Conservation (phyloP, 2,329 filamentous ascomycete species). For the Mycosphaerelloides madeirae region DNA sequence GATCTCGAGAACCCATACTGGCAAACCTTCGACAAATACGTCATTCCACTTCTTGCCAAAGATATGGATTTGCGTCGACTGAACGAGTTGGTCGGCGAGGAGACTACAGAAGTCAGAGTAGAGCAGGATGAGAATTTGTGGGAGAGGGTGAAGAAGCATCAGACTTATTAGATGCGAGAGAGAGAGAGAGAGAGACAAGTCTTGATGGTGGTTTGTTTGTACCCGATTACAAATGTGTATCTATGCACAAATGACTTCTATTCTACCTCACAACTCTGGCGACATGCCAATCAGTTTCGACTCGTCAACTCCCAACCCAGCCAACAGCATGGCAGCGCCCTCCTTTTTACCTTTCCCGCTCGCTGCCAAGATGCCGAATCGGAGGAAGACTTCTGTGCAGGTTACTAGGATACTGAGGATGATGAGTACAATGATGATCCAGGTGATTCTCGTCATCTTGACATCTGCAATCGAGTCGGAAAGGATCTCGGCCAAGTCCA, state of each 20-base stretch:
- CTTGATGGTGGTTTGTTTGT: too few species aligned
- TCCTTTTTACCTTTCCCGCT: slow-evolving; percentile 13
- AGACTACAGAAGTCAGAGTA: slow-evolving; percentile 38
- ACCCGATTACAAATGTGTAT: not conserved
- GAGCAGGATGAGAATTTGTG: slow-evolving; percentile 31
- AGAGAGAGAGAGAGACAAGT: too few species aligned
- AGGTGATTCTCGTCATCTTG: slow-evolving; percentile 94
- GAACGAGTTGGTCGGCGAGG: slow-evolving; percentile 57
- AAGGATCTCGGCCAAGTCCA: slow-evolving; percentile 91
- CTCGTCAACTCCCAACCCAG: slow-evolving; percentile 2
- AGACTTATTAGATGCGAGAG: slow-evolving; percentile 19
- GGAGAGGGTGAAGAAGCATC: slow-evolving; percentile 33
- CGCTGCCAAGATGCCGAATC: slow-evolving; percentile 66
- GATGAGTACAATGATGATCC: slow-evolving; percentile 96
- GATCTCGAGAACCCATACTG: slow-evolving; percentile 62
- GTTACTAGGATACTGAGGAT: slow-evolving; percentile 87
- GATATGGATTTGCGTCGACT: slow-evolving; percentile 65
- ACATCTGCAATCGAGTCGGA: slow-evolving; percentile 87
- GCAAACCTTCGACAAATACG: slow-evolving; percentile 72
- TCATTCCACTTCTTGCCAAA: slow-evolving; percentile 62
- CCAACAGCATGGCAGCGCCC: slow-evolving; percentile 7
- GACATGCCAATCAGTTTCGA: slow-evolving; percentile 1
- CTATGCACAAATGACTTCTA: not conserved
- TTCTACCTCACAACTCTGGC: not conserved
- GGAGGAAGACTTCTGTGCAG: slow-evolving; percentile 77